Base-by-base conservation (phyloP, 768 basidiomycete genomes). In the Mycena floridula region DNA sequence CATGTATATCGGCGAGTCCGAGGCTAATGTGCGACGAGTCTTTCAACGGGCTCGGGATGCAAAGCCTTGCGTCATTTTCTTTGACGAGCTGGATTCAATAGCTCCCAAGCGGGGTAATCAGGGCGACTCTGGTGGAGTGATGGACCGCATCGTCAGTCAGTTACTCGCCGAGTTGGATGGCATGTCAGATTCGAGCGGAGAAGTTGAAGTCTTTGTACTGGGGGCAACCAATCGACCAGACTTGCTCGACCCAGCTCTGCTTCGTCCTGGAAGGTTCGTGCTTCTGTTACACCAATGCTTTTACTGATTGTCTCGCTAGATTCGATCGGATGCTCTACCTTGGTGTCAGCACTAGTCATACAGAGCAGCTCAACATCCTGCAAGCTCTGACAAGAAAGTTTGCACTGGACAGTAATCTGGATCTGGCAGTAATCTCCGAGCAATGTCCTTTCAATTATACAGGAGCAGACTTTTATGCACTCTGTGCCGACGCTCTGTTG, bases 1-100 rank as follows among this genome's bases (percentile, higher is more conserved):
- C 65, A 97, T 97, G 94, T 97, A 95, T 64, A 95, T 97, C 54
- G 94, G 94, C 47, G 94, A 96, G 64, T 94, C 91, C 9, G 94
- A 97, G 63, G 96, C 97, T 49, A 99, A 98, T 63, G 94, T 99
- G 30, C 79, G 96, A 12, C 73, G 84, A 13, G 82, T 97, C 1
- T 97, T 97, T 61, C 89, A 94, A 59, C 79, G 81, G 11, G 94
- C 94, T 22, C 68, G 89, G 42, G 92, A 94, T 65, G 94, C 94
- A 2, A 82, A 81, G 43, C 94, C 94, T 7, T 97, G 94, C 62
- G 86, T 96, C 37, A 88, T 97, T 40, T 97, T 97, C 63, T 96
- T 97, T 62, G 94, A 97, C 62, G 94, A 97, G 61, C 71, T 97
- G 22, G 94, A 97, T 62, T 90, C 88, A 2, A 82, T 97, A 22